phyloP scores from a whole-genome alignment of 371 early-diverging fungal genomes.

The Mucor piriformis region DNA sequence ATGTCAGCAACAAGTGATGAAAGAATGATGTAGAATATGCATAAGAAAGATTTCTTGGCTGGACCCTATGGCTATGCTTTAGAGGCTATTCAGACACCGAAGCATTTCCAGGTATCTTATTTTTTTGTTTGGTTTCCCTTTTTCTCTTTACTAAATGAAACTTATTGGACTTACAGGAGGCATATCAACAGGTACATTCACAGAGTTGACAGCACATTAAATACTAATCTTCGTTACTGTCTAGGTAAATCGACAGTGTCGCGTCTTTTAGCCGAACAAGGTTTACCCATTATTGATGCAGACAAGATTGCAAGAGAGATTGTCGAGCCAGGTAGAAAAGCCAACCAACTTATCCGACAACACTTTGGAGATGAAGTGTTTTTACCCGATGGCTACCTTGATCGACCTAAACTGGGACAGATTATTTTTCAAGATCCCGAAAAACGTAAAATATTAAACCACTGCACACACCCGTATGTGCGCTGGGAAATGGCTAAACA shows the following conservation, averaged over 20 bases:
- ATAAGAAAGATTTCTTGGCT: not conserved
- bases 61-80: not conserved
- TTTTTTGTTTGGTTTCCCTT: not conserved
- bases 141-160: slow-evolving; percentile 60
- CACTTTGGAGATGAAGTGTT: slow-evolving; percentile 79
- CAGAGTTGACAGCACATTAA: too few relatives aligned
- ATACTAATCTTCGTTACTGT: not conserved
- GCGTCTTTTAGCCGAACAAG: slow-evolving; percentile 50
- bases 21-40: too few relatives aligned
- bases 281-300: slow-evolving; percentile 89
- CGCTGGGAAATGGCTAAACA: slow-evolving; percentile 74
- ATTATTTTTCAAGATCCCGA: slow-evolving; percentile 79
- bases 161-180: slow-evolving; percentile 92
- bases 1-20: too few relatives aligned
- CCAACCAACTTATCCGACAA: slow-evolving; percentile 70
- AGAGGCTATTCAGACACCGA: not conserved
- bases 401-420: slow-evolving; percentile 78
- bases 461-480: slow-evolving; percentile 88
- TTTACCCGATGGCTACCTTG: slow-evolving; percentile 58
- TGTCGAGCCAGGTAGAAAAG: slow-evolving; percentile 76
- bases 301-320: slow-evolving; percentile 90
- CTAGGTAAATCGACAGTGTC: slow-evolving; percentile 85
- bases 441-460: slow-evolving; percentile 76
- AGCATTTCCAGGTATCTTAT: not conserved
- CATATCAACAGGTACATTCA: slow-evolving; percentile 71